These are phyloP conservation scores for Serendipita sp. DNA, from an alignment of 768 basidiomycete species.

Conservation along the genomic window DNA sequence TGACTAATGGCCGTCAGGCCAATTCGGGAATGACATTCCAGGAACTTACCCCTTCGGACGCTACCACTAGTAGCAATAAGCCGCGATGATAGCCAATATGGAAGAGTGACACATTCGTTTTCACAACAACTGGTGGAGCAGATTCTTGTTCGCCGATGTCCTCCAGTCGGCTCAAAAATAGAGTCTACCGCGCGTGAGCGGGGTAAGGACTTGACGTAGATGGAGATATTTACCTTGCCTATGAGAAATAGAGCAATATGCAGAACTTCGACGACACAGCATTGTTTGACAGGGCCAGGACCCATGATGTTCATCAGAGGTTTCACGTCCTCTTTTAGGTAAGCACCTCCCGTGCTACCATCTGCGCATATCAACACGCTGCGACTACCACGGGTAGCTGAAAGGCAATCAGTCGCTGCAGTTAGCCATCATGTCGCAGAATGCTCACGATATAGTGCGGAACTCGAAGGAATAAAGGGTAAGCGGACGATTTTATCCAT, in stretches of 20 bases:
- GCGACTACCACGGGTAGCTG: not conserved
- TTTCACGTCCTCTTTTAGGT: not conserved
- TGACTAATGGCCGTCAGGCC: not conserved
- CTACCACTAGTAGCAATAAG: not conserved
- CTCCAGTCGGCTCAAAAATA: not conserved
- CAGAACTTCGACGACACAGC: not conserved
- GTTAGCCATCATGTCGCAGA: not conserved
- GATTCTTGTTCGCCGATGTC: not conserved
- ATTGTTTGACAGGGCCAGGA: not conserved
- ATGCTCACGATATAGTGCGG: not conserved
- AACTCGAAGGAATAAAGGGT: not conserved
- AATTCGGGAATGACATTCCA: not conserved
- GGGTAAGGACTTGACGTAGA: too few relatives aligned
- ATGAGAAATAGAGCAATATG: not conserved
- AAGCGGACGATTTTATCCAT: not conserved
- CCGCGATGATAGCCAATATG: not conserved
- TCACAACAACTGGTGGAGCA: not conserved
- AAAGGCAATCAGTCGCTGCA: not conserved
- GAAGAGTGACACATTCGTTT: not conserved
- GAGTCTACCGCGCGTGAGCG: not conserved
- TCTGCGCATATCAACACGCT: not conserved
- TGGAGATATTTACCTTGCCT: not conserved
- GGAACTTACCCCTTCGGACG: not conserved
- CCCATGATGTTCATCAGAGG: not conserved
- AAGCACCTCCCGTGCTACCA: not conserved